Evolutionary conservation across 2,329 filamentous ascomycete species (phyloP).

Genomic region (Fusarium tjaetaba): DNA sequence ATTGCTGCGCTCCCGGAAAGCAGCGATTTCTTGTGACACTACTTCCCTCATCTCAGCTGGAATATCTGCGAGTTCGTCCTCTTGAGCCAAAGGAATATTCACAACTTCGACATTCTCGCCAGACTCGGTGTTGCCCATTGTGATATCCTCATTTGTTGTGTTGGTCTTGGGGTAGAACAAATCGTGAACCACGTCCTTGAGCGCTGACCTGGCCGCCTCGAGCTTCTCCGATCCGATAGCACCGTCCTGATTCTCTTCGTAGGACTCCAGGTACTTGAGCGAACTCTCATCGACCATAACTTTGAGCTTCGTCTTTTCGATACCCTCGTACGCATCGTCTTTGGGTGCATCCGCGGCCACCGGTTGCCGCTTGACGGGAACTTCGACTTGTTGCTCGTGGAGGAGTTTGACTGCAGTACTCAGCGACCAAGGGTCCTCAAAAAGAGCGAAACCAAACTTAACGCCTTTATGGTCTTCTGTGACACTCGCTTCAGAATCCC

Average conservation of each 20-base stretch:
- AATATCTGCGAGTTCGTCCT: slow-evolving; percentile 95
- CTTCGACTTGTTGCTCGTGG: slow-evolving; percentile 81
- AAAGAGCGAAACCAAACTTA: slow-evolving; percentile 95
- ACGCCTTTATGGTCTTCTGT: slow-evolving; percentile 77
- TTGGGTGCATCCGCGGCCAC: slow-evolving; percentile 56
- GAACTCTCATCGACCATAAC: slow-evolving; percentile 86
- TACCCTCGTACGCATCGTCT: slow-evolving; percentile 59
- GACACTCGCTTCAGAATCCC: slow-evolving; percentile 76
- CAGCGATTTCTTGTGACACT: slow-evolving; percentile 91
- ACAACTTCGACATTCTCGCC: slow-evolving; percentile 82
- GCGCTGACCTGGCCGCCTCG: slow-evolving; percentile 72
- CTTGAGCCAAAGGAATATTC: slow-evolving; percentile 85
- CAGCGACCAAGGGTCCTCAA: slow-evolving; percentile 89
- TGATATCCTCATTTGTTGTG: slow-evolving; percentile 65
- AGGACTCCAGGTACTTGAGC: slow-evolving; percentile 85
- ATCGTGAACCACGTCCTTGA: slow-evolving; percentile 75
- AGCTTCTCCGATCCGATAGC: slow-evolving; percentile 73
- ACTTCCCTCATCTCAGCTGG: slow-evolving; percentile 96
- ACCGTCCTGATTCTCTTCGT: slow-evolving; percentile 73
- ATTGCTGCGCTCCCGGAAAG: slow-evolving; percentile 92
- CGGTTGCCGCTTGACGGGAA: slow-evolving; percentile 81
- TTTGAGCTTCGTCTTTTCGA: slow-evolving; percentile 77
- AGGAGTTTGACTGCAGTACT: slow-evolving; percentile 86
- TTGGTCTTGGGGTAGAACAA: slow-evolving; percentile 73
- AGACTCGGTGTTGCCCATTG: slow-evolving; percentile 73